These are phyloP conservation scores for Cryptosporidium sp. DNA, from an alignment of 169 alveolate species.

Conservation along the genomic window DNA sequence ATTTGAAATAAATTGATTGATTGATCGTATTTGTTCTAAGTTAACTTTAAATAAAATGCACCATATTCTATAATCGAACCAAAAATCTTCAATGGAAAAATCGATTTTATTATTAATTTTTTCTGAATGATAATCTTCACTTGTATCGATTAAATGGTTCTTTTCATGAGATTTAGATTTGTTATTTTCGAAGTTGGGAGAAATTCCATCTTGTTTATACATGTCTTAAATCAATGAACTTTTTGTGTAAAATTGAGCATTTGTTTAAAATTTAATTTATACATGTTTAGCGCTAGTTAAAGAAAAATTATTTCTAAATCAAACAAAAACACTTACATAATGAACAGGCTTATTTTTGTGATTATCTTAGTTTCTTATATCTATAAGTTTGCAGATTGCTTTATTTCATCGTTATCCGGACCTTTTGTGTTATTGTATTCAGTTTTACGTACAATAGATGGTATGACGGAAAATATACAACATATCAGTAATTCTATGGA, in stretches of 20 bases:
- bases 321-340: not conserved
- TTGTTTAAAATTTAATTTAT: not conserved
- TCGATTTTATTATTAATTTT: not conserved
- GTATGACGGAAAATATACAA: slow-evolving; percentile 58
- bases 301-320: not conserved
- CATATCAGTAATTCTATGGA: slow-evolving; percentile 67
- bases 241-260: not conserved
- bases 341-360: not conserved
- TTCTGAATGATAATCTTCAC: not conserved
- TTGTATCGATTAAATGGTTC: not conserved
- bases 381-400: slow-evolving; percentile 13
- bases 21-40: not conserved
- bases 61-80: slow-evolving; percentile 71
- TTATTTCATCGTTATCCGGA: slow-evolving; percentile 36
- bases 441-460: slow-evolving; percentile 63
- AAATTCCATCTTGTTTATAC: not conserved
- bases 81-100: slow-evolving; percentile 5
- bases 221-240: not conserved
- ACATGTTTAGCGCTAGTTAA: not conserved
- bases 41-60: slow-evolving; percentile 28
- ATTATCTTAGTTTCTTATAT: not conserved
- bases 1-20: slow-evolving; percentile 42
- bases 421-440: slow-evolving; percentile 50
- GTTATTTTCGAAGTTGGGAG: not conserved
- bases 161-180: not conserved